phyloP scores from a whole-genome alignment of 768 basidiomycete genomes.

The Pleurotus platypus region DNA sequence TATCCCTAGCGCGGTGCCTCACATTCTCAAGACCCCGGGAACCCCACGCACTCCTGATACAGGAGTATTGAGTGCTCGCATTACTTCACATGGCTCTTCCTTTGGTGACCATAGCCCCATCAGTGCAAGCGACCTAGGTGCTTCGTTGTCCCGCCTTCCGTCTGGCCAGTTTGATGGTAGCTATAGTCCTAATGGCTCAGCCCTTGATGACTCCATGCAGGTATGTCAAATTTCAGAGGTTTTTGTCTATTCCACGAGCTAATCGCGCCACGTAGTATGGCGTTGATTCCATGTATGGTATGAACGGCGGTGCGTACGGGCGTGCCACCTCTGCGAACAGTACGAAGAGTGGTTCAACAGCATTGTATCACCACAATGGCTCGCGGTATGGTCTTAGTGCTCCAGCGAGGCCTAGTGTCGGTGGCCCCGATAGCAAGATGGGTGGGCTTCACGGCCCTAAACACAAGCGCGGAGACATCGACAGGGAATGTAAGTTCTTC shows the following conservation, averaged over 20 bases:
- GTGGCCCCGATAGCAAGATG: constrained; percentile 71
- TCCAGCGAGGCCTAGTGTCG: constrained; percentile 45
- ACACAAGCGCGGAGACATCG: constrained; percentile 91
- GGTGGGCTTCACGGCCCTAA: constrained; percentile 90
- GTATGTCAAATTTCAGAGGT: constrained; percentile 29
- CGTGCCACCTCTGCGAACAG: constrained; percentile 33
- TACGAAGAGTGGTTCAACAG: constrained; percentile 58
- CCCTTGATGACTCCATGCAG: constrained; percentile 49
- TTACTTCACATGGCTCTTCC: constrained; percentile 44
- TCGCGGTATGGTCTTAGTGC: constrained; percentile 72
- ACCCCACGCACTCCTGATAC: constrained; percentile 63
- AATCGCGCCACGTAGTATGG: constrained; percentile 43
- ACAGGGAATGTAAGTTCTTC: constrained; percentile 66
- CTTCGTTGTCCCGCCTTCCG: constrained; percentile 68
- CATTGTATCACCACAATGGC: constrained; percentile 73
- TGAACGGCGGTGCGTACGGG: constrained; percentile 50
- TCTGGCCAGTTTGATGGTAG: constrained; percentile 56
- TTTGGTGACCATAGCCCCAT: constrained; percentile 44
- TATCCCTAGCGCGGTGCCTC: constrained; percentile 42
- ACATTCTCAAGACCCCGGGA: constrained; percentile 63
- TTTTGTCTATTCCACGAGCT: constrained; percentile 10
- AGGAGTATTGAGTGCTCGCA: constrained; percentile 59
- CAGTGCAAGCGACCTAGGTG: constrained; percentile 56
- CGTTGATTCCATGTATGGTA: constrained; percentile 51
- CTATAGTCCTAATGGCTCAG: constrained; percentile 49